phyloP scores from a whole-genome alignment of 2,329 filamentous ascomycete genomes.

The Aspergillus neoniger region DNA sequence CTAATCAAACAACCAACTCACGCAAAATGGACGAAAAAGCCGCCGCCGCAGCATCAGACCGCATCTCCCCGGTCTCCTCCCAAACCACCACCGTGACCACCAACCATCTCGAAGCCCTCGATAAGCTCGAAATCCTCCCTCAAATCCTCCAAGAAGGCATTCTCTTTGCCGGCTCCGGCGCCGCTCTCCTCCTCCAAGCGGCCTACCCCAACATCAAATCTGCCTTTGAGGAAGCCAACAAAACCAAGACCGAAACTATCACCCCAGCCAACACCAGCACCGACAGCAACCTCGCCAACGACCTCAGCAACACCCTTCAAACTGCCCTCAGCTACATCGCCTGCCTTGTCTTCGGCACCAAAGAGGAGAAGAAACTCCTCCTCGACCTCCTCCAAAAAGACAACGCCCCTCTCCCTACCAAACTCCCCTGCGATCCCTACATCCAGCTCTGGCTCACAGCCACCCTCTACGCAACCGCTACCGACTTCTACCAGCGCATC shows the following conservation, averaged over 20 bases:
- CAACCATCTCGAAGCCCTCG: slow-evolving; percentile 31
- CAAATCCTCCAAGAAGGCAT: slow-evolving; percentile 41
- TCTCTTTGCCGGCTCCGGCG: slow-evolving; percentile 37
- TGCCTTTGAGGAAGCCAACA: slow-evolving; percentile 20
- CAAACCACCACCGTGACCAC: slow-evolving; percentile 16
- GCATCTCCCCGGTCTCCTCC: slow-evolving; percentile 20
- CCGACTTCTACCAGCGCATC: slow-evolving; percentile 41
- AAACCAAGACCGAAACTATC: slow-evolving; percentile 18
- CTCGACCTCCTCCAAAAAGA: slow-evolving; percentile 28
- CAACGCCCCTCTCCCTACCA: slow-evolving; percentile 24
- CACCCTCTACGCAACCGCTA: slow-evolving; percentile 39
- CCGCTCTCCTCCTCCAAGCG: slow-evolving; percentile 38
- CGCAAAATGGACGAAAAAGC: slow-evolving; percentile 15
- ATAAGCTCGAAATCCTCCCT: slow-evolving; percentile 37
- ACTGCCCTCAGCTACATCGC: slow-evolving; percentile 37
- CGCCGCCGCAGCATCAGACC: not conserved
- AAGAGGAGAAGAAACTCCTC: slow-evolving; percentile 32
- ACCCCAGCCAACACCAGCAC: slow-evolving; percentile 14
- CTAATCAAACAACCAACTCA: not conserved
- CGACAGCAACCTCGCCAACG: slow-evolving; percentile 27
- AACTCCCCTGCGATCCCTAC: slow-evolving; percentile 25
- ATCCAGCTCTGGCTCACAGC: slow-evolving; percentile 38
- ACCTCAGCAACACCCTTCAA: slow-evolving; percentile 34
- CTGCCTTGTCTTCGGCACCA: slow-evolving; percentile 36
- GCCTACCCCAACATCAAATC: slow-evolving; percentile 27